Percentiles rank a stretch among this genome's conserved stretches.
Evolutionary conservation across 768 basidiomycete species (phyloP).

Genomic region (Boletus bicolor): DNA sequence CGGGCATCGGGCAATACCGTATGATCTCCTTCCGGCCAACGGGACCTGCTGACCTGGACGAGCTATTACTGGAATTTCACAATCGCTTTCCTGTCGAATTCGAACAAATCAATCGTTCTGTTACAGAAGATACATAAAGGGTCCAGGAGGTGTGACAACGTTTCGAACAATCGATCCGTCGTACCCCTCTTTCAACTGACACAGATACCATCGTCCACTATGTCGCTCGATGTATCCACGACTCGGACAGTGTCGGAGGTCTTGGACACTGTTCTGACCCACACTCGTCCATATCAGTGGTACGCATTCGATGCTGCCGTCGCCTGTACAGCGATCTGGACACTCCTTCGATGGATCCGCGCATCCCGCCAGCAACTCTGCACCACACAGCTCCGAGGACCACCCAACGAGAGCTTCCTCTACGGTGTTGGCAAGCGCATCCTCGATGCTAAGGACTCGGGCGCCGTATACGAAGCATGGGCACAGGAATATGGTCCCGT

Average conservation of each 20-base stretch:
- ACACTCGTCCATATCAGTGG: neutral
- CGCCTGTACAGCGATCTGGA: neutral
- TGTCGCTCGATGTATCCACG: neutral
- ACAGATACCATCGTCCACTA: neutral
- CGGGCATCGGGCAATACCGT: too few species aligned
- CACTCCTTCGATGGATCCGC: conserved; percentile 2
- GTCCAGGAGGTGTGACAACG: neutral
- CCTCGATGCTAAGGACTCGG: neutral
- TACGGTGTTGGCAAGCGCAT: conserved; percentile 15
- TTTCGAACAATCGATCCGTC: neutral
- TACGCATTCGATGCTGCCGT: neutral
- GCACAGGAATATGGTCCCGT: conserved; percentile 17
- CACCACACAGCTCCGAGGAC: conserved; percentile 17
- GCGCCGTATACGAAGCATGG: conserved; percentile 21
- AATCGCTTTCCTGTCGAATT: too few species aligned
- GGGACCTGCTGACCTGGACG: too few species aligned
- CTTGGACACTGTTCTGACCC: neutral
- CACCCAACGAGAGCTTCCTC: conserved; percentile 15
- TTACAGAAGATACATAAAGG: neutral
- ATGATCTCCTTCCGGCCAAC: too few species aligned
- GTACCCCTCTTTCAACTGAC: neutral
- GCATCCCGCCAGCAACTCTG: conserved; percentile 30
- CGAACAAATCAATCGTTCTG: too few species aligned
- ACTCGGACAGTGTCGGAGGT: neutral
- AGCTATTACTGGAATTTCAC: too few species aligned